Base-by-base conservation (phyloP, 2,329 filamentous ascomycete species). In the Volutella citrinella region DNA sequence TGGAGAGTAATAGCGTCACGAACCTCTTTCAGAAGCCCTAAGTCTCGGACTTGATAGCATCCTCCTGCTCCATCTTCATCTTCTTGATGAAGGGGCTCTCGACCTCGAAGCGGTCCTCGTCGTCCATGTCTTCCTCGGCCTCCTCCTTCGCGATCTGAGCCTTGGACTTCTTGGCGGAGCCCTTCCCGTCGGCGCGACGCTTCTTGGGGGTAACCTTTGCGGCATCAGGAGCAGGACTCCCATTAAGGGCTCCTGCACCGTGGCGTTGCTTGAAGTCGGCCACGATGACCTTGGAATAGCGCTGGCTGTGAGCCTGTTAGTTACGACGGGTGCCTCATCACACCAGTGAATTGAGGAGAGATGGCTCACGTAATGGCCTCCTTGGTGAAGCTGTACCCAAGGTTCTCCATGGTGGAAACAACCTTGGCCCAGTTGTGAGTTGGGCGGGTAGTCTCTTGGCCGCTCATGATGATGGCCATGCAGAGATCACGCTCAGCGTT, bases 401-500 rank as follows among this genome's bases (percentile, higher is more conserved):
- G 49, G 4, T 36, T 15, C 3, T 30, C 36, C 63, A 66, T 65
- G 21, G 58, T 40, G 7, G 34, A 30, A 31, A 54, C 49, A 5
- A 62, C 47, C 17, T 43, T 49, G 27, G 48, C 34, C 63, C 63
- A 66, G 45, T 65, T 60, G 40, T 53, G 50, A 14, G 48, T 48
- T 14, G 44, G 27, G 10, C 48, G 51, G 13, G 54, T 46, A 12
- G 41, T 40, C 1, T 55, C 54, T 22, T 49, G 44, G 32, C 42
- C 49, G 32, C 48, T 41, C 34, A 55, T 33, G 33, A 64, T 54
- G 32, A 64, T 45, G 29, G 62, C 55, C 23, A 65, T 51, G 41
- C 57, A 62, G 38, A 66, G 60, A 30, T 66, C 62, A 7, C 55
- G 57, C 46, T 66, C 61, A n/a, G 57, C 59, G 11, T 42, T 32